Evolutionary conservation across 495 filamentous ascomycete genomes (phyloP), one percentile per base, ranked within the genome.

Genomic region (Barbatosphaeria neglecta): DNA sequence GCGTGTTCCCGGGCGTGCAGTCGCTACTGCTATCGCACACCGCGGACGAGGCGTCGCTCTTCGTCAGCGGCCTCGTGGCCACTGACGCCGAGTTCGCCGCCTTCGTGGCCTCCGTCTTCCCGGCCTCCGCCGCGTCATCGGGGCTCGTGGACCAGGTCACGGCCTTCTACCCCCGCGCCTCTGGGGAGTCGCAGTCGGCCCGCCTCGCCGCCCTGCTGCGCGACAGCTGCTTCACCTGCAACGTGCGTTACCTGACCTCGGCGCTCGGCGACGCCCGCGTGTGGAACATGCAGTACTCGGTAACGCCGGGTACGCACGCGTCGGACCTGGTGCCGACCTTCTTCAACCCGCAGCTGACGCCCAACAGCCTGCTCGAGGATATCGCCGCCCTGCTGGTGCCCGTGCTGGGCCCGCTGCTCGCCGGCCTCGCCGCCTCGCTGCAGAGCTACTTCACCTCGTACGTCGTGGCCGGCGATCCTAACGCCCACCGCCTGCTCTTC

Each of bases 31-130:
- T 73, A 2, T 63, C 61, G 9, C 69, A 72, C 43, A 59, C 61
- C 16, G 51, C 63, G 15, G 61, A 71, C 39, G 69, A 71, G 54
- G 45, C 62, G 18, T 56, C 55, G 6, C 44, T 67, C 7, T 69
- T 72, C 41, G 62, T 64, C 2, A 54, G 53, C 43, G 60, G 63
- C 43, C 56, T 70, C 54, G 66, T 78, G 20, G 68, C 63, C 19
- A 74, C 74, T 17, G 68, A 77, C 33, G 63, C 66, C 18, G 64
- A 77, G 43, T 78, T 78, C 61, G 65, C 66, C 31, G 57, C 51
- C n/a, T 74, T 68, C 51, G 52, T 76, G 20, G 61, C 71, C 31
- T 51, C 62, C 25, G 49, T 68, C 17, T 69, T 69, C 20, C 63
- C 65, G 6, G 50, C 62, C 16, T 65, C 68, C 47, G 62, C 65